These are phyloP conservation scores for Aspergillus novofumigatus DNA, from an alignment of 2,329 filamentous ascomycete genomes.

Conservation along the genomic window DNA sequence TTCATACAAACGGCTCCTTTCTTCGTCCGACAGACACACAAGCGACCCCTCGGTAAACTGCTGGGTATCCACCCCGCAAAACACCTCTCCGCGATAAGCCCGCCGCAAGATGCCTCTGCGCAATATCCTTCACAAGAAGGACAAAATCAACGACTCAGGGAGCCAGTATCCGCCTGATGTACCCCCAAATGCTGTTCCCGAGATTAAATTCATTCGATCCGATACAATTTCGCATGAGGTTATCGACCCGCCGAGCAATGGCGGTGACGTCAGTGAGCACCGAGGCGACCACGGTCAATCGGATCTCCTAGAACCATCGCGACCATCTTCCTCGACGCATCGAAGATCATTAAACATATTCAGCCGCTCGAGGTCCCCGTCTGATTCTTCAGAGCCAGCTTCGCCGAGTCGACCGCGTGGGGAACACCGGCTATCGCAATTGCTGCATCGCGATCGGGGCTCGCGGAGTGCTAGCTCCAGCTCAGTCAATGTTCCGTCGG, in stretches of 20 bases:
- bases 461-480: slow-evolving; percentile 31
- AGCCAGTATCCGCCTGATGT: slow-evolving; percentile 45
- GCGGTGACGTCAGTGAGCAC: slow-evolving; percentile 35
- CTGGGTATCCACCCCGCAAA: slow-evolving; percentile 3
- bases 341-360: slow-evolving; percentile 32
- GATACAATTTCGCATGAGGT: slow-evolving; percentile 77
- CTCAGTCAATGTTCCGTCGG: slow-evolving; percentile 67
- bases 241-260: slow-evolving; percentile 64
- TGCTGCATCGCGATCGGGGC: slow-evolving; percentile 33
- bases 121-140: slow-evolving; percentile 61
- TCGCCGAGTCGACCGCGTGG: slow-evolving; percentile 24
- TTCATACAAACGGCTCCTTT: neutral
- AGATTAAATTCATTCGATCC: slow-evolving; percentile 79
- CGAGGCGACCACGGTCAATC: neutral
- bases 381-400: slow-evolving; percentile 18
- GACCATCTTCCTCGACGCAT: slow-evolving; percentile 29
- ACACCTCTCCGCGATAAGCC: neutral
- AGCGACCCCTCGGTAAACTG: neutral
- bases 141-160: slow-evolving; percentile 42
- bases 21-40: neutral
- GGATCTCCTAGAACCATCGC: slow-evolving; percentile 12
- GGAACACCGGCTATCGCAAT: slow-evolving; percentile 31
- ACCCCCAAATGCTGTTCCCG: slow-evolving; percentile 46
- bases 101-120: slow-evolving; percentile 52
- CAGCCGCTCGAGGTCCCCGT: slow-evolving; percentile 24